These are phyloP conservation scores for Kwoniella shivajii DNA, from an alignment of 1,284 basidiomycete genomes.

Conservation along the genomic window DNA sequence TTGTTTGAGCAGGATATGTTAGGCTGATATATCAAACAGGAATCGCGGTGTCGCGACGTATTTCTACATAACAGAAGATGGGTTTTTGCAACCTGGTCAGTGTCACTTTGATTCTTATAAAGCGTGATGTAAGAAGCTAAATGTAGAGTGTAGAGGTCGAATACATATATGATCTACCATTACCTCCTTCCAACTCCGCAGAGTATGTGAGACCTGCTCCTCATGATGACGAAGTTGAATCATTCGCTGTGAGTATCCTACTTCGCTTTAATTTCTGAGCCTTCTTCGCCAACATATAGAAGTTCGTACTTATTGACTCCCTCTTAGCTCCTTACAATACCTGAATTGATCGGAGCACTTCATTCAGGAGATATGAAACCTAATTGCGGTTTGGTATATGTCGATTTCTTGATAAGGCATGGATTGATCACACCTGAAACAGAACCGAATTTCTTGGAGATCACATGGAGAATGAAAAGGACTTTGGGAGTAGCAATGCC, in stretches of 20 bases:
- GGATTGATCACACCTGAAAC: slow-evolving; percentile 59
- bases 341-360: slow-evolving; percentile 54
- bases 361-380: slow-evolving; percentile 59
- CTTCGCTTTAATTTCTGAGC: background rate
- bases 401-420: slow-evolving; percentile 61
- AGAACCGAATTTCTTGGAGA: slow-evolving; percentile 54
- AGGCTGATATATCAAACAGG: slow-evolving; percentile 14
- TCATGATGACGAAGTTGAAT: slow-evolving; percentile 89
- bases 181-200: slow-evolving; percentile 60
- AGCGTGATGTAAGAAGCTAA: background rate
- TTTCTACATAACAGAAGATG: slow-evolving; percentile 64
- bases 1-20: background rate
- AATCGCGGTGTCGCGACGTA: slow-evolving; percentile 53
- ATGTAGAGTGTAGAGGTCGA: slow-evolving; percentile 18
- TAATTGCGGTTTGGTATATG: slow-evolving; percentile 61
- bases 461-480: slow-evolving; percentile 45
- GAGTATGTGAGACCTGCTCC: slow-evolving; percentile 66
- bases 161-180: slow-evolving; percentile 75
- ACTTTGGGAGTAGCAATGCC: slow-evolving; percentile 42
- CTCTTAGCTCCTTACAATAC: slow-evolving; percentile 40
- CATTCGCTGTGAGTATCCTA: slow-evolving; percentile 52
- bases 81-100: slow-evolving; percentile 74
- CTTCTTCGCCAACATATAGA: background rate
- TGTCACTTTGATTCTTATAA: background rate
- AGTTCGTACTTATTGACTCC: background rate